Evolutionary conservation across 2,329 filamentous ascomycete genomes (phyloP).

Genomic region (Stagonosporopsis rhizophila): DNA sequence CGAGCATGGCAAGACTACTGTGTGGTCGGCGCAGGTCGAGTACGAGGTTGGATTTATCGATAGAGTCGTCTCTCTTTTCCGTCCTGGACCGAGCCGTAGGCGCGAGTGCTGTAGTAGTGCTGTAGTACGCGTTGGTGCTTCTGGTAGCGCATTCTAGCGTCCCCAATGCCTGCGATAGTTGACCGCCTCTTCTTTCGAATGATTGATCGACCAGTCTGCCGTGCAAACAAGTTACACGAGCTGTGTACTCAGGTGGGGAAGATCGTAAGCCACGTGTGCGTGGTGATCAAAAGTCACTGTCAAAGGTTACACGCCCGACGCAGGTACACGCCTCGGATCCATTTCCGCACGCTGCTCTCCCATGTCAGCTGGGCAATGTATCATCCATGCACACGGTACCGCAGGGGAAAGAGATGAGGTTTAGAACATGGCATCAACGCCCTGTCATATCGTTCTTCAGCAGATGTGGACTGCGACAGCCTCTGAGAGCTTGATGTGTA

Average conservation of each 20-base stretch:
- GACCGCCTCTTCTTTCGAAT: conserved; percentile 13
- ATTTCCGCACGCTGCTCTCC: background rate
- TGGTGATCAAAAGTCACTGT: background rate
- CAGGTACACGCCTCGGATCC: conserved; percentile 8
- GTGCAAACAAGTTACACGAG: conserved; percentile 2
- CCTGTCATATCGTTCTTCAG: background rate
- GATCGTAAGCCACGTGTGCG: conserved; percentile 9
- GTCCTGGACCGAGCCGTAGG: conserved; percentile 19
- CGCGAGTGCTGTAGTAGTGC: conserved; percentile 6
- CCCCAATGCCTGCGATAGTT: conserved; percentile 2
- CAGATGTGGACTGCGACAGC: background rate
- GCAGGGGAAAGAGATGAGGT: background rate
- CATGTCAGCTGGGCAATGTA: background rate
- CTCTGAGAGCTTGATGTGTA: background rate
- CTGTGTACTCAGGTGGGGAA: conserved; percentile 2
- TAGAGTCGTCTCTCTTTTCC: conserved; percentile 8
- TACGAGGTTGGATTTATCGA: conserved; percentile 10
- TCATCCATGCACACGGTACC: no score
- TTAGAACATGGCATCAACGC: background rate
- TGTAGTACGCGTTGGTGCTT: conserved; percentile 4
- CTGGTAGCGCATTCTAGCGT: conserved; percentile 10
- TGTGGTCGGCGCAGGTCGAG: conserved; percentile 14
- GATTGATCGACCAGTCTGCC: background rate
- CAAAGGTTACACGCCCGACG: conserved; percentile 1
- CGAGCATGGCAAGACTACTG: conserved; percentile 15